Percentiles rank a stretch among this genome's conserved stretches.
phyloP scores from a whole-genome alignment of 805 yeast genomes.

The Metschnikowia continentalis region DNA sequence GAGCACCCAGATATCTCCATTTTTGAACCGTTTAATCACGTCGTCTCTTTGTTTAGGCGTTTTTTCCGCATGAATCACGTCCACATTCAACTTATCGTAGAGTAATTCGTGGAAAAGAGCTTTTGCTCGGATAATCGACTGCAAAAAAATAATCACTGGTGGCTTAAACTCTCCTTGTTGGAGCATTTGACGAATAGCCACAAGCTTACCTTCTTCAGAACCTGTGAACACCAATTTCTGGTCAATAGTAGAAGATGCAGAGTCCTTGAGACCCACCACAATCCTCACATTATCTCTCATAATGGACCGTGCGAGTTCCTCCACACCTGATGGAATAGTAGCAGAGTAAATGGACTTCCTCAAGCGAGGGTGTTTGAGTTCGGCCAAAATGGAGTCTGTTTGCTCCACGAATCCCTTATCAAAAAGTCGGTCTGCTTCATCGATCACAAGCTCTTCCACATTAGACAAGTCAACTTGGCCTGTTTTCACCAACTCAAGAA shows the following conservation, averaged over 20 bases:
- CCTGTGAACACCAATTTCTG: slow-evolving; percentile 86
- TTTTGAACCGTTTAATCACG: slow-evolving; percentile 76
- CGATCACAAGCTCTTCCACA: slow-evolving; percentile 78
- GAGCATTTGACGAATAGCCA: slow-evolving; percentile 86
- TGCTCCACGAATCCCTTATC: slow-evolving; percentile 86
- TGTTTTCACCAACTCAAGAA: slow-evolving; percentile 70
- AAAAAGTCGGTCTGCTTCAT: slow-evolving; percentile 93
- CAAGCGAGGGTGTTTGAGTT: slow-evolving; percentile 48
- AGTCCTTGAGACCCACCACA: slow-evolving; percentile 89
- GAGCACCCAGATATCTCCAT: slow-evolving; percentile 92
- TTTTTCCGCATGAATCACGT: slow-evolving; percentile 93
- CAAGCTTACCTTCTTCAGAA: slow-evolving; percentile 88
- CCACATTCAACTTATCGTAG: slow-evolving; percentile 89
- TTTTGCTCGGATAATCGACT: slow-evolving; percentile 88
- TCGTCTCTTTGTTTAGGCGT: slow-evolving; percentile 83
- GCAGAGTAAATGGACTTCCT: slow-evolving; percentile 88
- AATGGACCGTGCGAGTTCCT: slow-evolving; percentile 77
- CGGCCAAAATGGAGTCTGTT: slow-evolving; percentile 75
- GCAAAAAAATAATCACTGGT: slow-evolving; percentile 88
- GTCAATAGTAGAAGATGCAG: slow-evolving; percentile 79
- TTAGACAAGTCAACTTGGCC: slow-evolving; percentile 56
- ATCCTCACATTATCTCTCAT: slow-evolving; percentile 85
- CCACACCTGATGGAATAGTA: slow-evolving; percentile 90
- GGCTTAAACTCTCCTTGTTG: slow-evolving; percentile 84
- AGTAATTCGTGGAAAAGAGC: slow-evolving; percentile 90